Conservation (phyloP, 352 stramenopile genomes). For the Globisporangium megalacanthum region DNA sequence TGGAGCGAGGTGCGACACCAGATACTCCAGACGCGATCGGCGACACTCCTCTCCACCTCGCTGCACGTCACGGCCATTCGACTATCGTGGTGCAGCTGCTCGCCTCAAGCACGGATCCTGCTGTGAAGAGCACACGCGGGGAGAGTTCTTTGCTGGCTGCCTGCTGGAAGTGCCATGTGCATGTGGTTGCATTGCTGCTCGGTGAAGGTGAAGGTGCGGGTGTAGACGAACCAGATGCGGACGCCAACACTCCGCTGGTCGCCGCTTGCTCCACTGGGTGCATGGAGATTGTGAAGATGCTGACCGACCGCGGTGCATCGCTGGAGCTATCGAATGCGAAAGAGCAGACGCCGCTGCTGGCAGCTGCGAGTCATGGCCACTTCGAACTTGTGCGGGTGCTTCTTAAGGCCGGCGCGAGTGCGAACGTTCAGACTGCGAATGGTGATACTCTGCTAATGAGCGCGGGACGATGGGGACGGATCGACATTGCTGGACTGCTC, state of each 20-base stretch:
- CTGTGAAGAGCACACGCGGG: not conserved
- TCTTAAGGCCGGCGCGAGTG: not conserved
- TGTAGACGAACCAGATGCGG: not conserved
- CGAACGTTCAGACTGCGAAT: not conserved
- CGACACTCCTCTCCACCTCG: not conserved
- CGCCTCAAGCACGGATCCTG: not conserved
- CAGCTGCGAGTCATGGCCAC: not conserved
- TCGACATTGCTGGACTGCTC: constrained; percentile 1
- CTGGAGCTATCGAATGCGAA: not conserved
- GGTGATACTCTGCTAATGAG: not conserved
- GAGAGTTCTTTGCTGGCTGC: not conserved
- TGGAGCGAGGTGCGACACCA: not conserved
- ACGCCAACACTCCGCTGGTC: not conserved
- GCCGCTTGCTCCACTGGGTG: not conserved
- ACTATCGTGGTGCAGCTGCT: not conserved
- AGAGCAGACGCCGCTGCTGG: not conserved
- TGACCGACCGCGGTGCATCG: not conserved
- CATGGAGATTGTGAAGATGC: not conserved
- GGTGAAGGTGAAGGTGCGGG: too few species aligned
- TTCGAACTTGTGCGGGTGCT: constrained; percentile 1
- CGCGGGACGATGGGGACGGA: constrained; percentile 1
- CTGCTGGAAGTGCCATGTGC: not conserved
- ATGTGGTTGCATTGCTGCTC: not conserved
- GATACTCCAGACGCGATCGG: not conserved
- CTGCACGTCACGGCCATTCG: not conserved